These are phyloP conservation scores for Heliocybe sulcata DNA, from an alignment of 1,284 basidiomycete genomes.

Conservation along the genomic window DNA sequence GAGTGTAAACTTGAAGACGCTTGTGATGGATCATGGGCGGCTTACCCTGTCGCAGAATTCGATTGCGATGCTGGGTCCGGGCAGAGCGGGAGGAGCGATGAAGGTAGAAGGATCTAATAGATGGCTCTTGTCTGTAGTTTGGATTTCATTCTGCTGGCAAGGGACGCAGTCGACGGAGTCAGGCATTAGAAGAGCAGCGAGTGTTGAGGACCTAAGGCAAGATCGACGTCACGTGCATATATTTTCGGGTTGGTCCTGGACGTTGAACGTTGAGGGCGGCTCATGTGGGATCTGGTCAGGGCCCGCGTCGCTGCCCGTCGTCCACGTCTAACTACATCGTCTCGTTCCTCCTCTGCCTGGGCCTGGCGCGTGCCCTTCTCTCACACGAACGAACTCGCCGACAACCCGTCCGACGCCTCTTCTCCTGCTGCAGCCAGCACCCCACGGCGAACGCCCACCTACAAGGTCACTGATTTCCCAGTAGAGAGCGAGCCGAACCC, in stretches of 20 bases:
- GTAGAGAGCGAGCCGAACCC: background rate
- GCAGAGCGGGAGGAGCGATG: slow-evolving; percentile 41
- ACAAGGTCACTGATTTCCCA: background rate
- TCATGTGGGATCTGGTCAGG: background rate
- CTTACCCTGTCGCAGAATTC: slow-evolving; percentile 86
- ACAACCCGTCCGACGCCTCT: background rate
- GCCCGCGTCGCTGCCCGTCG: background rate
- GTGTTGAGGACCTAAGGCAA: too few relatives aligned
- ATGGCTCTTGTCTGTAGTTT: slow-evolving; percentile 8
- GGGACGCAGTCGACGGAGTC: slow-evolving; percentile 14
- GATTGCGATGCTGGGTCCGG: slow-evolving; percentile 49
- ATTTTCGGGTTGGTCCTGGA: too few relatives aligned
- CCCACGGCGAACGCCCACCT: background rate
- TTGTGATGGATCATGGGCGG: slow-evolving; percentile 6
- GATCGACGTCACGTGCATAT: too few relatives aligned
- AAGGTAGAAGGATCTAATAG: slow-evolving; percentile 50
- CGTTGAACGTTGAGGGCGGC: too few relatives aligned
- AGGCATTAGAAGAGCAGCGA: slow-evolving; percentile 10
- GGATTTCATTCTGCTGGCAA: background rate
- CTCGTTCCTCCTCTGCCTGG: background rate
- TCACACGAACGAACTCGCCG: background rate
- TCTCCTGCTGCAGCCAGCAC: background rate
- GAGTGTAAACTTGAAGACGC: slow-evolving; percentile 1
- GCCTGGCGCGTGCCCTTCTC: background rate
- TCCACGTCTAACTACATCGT: background rate